Evolutionary conservation across 148 eudicot genomes (phyloP), one percentile per base, ranked within the genome.

Genomic region (Arbutus unedo): DNA sequence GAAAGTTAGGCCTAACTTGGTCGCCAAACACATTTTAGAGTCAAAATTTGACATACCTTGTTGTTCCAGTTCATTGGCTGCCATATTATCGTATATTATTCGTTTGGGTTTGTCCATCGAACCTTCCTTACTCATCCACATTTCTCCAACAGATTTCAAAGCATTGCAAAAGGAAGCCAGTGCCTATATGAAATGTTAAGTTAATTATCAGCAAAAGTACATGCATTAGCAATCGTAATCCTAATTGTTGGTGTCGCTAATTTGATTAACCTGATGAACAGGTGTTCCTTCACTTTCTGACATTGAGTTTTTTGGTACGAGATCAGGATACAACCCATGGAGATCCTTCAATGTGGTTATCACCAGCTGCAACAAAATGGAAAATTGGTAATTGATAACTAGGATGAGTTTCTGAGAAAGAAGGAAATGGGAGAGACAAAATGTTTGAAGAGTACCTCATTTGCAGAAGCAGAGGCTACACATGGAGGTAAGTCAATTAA

Each of bases 401-500:
- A 11, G 4, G 11, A 21, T 5, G 45, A 31, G 70, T 53, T 59
- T 60, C 31, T 10, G 23, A 86, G 43, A 56, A 6, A 86, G 43
- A 56, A 6, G 60, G 11, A 41, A 18, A 48, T 56, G 66, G 31
- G 15, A 76, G 38, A 70, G 79, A 53, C 4, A 56, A 14, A 18
- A 10, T 31, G 45, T 74, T 80, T 59, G 55, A 43, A 57, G 55
- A 72, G 47, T 86, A 97, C 99, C 91, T 94, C 94, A 50, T 88
- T 88, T 45, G 90, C 86, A 21, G 96, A 91, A 86, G 91, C 87
- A 44, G 98, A 93, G 53, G 89, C 91, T 56, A 56, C 79, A 21
- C 92, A 88, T 8, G 98, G 94, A 77, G 98, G 90, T 51, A 97
- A 83, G 86, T 97, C 99, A 49, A 94, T 88, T 38, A 94, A 88